Evolutionary conservation across 225 moss, liverwort and hornwort species (phyloP), one percentile per base, ranked within the genome.

Genomic region (Bryoerythrophyllum caledonicum): DNA sequence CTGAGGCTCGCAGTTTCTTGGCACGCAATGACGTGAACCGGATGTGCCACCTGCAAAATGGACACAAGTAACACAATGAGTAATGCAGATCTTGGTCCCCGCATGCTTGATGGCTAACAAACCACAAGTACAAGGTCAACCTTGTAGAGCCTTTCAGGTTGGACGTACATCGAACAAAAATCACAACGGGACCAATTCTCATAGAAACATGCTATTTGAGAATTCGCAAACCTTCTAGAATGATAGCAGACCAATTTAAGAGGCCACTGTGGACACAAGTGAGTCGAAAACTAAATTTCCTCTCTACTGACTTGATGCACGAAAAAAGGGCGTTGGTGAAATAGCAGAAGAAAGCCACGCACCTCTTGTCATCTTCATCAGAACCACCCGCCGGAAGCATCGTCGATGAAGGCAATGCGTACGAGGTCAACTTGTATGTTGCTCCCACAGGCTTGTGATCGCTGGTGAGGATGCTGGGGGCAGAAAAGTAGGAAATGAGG

Each of bases 401-500:
- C 46, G 88, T 76, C n/a, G 89, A 75, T 26, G 91, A 79, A 62
- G 97, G 97, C 65, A 99, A 87, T 24, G 95, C 94, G 76, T 93
- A 89, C n/a, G 97, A 85, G 41, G 89, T 95, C 81, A 95, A 82
- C 40, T 86, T 79, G 65, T 91, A 93, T 10, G 90, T 93, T 63
- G 97, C 94, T 30, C 90, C 94, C 74, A 99, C 97, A 25, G 97
- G 97, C 80, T 94, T 99, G 89, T 99, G 97, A 79, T 99, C 97
- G 85, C 97, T 99, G 54, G 94, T 91, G 46, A 82, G 74, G 68
- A 99, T 81, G 46, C 83, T 82, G 34, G 97, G 91, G 58, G 97
- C 94, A 68, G 97, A 99, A 59, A 86, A 87, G 67, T 99, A 99
- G 12, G 85, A 90, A 21, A 74, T 79, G 21, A 90, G 91, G 60